phyloP scores from a whole-genome alignment of 164 flowering plant genomes.

The Euptelea pleiosperma region DNA sequence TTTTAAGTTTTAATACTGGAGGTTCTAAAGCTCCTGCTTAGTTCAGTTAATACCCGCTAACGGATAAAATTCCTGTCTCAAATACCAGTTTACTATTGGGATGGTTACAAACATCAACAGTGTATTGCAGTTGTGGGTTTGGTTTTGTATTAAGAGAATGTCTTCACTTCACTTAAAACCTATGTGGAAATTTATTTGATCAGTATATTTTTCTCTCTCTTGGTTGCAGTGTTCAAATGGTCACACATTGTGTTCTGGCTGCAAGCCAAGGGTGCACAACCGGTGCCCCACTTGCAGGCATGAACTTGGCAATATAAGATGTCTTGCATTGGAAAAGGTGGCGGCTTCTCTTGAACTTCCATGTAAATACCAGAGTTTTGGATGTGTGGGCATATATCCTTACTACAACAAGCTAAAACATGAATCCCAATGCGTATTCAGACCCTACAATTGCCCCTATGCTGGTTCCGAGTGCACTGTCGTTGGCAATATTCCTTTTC shows the following conservation, averaged over 20 bases:
- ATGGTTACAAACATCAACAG: too few relatives aligned
- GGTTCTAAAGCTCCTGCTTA: too few relatives aligned
- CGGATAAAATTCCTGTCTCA: too few relatives aligned
- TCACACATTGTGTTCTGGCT: constrained; percentile 88
- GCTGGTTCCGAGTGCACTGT: constrained; percentile 94
- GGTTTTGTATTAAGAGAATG: too few relatives aligned
- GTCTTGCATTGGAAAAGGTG: constrained; percentile 87
- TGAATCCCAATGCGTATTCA: constrained; percentile 65
- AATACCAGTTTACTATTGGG: too few relatives aligned
- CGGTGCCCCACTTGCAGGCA: constrained; percentile 94
- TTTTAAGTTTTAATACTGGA: too few relatives aligned
- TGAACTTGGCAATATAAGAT: constrained; percentile 92
- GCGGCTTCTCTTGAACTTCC: constrained; percentile 96
- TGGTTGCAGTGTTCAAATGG: constrained; percentile 86
- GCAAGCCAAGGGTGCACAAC: constrained; percentile 90
- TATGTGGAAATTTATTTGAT: background rate
- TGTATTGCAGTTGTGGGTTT: too few relatives aligned
- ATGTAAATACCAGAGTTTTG: constrained; percentile 81
- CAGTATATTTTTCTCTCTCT: background rate
- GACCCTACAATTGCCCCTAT: constrained; percentile 92
- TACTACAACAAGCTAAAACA: constrained; percentile 95
- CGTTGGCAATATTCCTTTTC: constrained; percentile 73
- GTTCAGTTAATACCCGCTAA: too few relatives aligned
- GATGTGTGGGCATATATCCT: constrained; percentile 78
- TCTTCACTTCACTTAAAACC: too few relatives aligned